phyloP scores from a whole-genome alignment of 75 land plant genomes.

The Sequoia sempervirens region DNA sequence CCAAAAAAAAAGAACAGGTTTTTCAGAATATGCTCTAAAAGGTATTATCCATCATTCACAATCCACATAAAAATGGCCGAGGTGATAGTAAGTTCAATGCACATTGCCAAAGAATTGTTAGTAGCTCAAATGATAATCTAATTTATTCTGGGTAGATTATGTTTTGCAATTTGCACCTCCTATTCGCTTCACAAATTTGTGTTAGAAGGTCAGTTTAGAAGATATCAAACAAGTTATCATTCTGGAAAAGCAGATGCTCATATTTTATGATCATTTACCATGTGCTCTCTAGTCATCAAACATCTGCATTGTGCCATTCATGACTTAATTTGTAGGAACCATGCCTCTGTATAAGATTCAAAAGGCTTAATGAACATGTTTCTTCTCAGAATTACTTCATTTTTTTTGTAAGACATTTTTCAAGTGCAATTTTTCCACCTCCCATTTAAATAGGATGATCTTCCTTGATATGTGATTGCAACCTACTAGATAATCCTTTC shows the following conservation, averaged over 20 bases:
- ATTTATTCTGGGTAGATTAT: not conserved
- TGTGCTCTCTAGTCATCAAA: not conserved
- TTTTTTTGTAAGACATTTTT: not conserved
- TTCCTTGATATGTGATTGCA: not conserved
- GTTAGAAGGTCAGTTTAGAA: not conserved
- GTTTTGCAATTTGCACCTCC: not conserved
- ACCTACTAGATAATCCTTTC: not conserved
- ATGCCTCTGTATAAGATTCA: not conserved
- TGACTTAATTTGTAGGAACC: not conserved
- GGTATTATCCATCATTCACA: not conserved
- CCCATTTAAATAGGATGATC: not conserved
- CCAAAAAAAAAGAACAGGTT: not conserved
- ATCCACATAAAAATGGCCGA: not conserved
- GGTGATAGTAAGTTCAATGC: not conserved
- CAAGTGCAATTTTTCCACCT: not conserved
- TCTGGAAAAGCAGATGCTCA: not conserved
- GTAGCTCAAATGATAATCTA: not conserved
- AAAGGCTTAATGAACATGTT: not conserved
- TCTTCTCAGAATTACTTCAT: not conserved
- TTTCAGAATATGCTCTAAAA: not conserved
- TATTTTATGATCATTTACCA: not conserved
- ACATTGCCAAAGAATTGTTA: not conserved
- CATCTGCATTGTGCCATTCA: not conserved
- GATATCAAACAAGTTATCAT: not conserved
- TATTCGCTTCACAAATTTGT: not conserved